Evolutionary conservation across 768 basidiomycete genomes (phyloP), one percentile per base, ranked within the genome.

Genomic region (Lactarius sp.): DNA sequence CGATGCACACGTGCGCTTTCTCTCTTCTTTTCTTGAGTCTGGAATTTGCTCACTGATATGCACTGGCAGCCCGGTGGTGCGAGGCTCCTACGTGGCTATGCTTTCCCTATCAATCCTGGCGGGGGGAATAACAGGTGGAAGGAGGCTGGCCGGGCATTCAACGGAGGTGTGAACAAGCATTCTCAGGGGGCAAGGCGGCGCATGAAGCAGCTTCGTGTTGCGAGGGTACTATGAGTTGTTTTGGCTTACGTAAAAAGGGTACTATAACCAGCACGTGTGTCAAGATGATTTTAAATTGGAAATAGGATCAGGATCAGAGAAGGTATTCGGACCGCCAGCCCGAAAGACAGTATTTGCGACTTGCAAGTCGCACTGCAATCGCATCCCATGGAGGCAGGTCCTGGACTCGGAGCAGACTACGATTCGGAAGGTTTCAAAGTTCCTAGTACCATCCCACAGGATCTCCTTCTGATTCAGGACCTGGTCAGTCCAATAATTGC

Each of bases 51-150:
- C 59, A 34, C 20, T 56, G 14, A 22, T 27, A 27, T 37, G 33
- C 61, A n/a, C n/a, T n/a, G n/a, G n/a, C n/a, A 89, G 88, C 87
- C 88, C 62, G 87, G 88, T 1, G 87, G 87, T 2, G 76, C 81
- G 14, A 70, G 70, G 3, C 62, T 90, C 3, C 71, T 90, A 20
- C 77, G 81, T 12, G 74, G 76, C 61, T 86, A 86, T 72, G 75
- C 84, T 1, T 42, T 75, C 13, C 70, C 71, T 4, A 59, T 73
- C 12, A 59, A 61, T 33, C 60, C 52, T 18, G 59, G 52, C 13
- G 64, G 13, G 5, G 54, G 31, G 39, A 58, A 22, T 10, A 22
- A 54, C n/a, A 46, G 61, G 3, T 72, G 76, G 73, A 73, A 72
- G 60, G 79, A 85, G 52, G 85, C 85, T 0, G 79, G 80, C 6